phyloP scores from a whole-genome alignment of 305 asterid genomes.

The Fraxinus sp. region DNA sequence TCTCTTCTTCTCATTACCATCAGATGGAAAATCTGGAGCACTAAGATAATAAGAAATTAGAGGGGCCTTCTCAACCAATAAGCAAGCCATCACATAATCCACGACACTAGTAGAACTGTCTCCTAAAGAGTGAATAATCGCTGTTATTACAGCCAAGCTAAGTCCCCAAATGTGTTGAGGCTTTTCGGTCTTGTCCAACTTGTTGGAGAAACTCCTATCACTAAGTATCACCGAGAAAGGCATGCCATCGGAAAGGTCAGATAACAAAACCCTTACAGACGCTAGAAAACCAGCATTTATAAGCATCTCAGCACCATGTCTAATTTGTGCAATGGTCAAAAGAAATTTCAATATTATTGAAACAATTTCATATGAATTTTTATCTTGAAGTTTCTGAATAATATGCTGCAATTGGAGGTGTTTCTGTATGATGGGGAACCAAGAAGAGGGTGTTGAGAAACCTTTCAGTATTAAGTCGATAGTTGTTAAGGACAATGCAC shows the following conservation, averaged over 20 bases:
- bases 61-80: constrained; percentile 77
- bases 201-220: constrained; percentile 42
- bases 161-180: constrained; percentile 81
- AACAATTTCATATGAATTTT: constrained; percentile 33
- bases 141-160: constrained; percentile 76
- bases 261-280: constrained; percentile 54
- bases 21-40: constrained; percentile 73
- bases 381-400: constrained; percentile 69
- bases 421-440: constrained; percentile 75
- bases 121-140: constrained; percentile 76
- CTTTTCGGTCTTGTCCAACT: constrained; percentile 46
- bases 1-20: constrained; percentile 71
- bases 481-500: constrained; percentile 63
- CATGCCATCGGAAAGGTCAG: constrained; percentile 49
- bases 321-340: constrained; percentile 69
- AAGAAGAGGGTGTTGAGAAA: constrained; percentile 60
- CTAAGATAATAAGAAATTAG: constrained; percentile 64
- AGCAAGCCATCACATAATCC: constrained; percentile 72
- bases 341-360: constrained; percentile 64
- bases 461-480: constrained; percentile 63
- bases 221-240: constrained; percentile 44
- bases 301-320: constrained; percentile 85
- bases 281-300: constrained; percentile 68
- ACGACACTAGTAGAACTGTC: constrained; percentile 52
- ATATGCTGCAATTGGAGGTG: constrained; percentile 63